A percentile compares a stretch with the other conserved stretches of the same genome.
phyloP scores from a whole-genome alignment of 768 basidiomycete genomes.

The Naematelia encephala region DNA sequence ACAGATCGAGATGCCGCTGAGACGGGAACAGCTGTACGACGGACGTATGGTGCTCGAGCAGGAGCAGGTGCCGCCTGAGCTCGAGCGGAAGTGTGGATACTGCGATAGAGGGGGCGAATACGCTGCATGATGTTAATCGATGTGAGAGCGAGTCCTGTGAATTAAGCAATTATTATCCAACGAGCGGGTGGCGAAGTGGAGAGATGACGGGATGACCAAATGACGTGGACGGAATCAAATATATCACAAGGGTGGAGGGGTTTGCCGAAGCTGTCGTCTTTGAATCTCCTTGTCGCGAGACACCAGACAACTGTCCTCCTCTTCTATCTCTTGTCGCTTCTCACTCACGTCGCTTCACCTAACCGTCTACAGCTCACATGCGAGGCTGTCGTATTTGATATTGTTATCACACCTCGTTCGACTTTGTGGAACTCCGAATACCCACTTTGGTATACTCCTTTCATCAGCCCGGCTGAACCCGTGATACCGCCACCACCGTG shows the following conservation, averaged over 20 bases:
- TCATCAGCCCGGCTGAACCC: background rate
- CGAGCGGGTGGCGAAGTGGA: no score
- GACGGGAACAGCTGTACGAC: background rate
- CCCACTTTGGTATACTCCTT: no score
- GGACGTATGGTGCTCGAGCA: background rate
- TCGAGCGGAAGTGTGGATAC: background rate
- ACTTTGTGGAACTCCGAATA: no score
- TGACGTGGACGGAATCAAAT: conserved; percentile 11
- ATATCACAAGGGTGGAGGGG: conserved; percentile 9
- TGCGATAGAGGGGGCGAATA: background rate
- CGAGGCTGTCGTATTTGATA: no score
- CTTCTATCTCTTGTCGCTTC: background rate
- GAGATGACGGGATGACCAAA: no score
- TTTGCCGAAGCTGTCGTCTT: background rate
- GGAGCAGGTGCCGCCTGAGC: background rate
- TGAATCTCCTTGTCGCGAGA: no score
- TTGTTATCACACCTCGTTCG: no score
- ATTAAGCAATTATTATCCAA: no score
- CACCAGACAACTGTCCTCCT: no score
- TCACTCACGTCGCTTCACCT: background rate
- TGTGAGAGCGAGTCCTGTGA: no score
- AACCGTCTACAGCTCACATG: background rate
- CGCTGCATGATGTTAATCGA: background rate
- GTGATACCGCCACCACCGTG: conserved; percentile 15
- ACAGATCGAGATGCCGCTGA: background rate